phyloP scores from a whole-genome alignment of 2,329 filamentous ascomycete genomes.

The Clarireedia monteithiana region DNA sequence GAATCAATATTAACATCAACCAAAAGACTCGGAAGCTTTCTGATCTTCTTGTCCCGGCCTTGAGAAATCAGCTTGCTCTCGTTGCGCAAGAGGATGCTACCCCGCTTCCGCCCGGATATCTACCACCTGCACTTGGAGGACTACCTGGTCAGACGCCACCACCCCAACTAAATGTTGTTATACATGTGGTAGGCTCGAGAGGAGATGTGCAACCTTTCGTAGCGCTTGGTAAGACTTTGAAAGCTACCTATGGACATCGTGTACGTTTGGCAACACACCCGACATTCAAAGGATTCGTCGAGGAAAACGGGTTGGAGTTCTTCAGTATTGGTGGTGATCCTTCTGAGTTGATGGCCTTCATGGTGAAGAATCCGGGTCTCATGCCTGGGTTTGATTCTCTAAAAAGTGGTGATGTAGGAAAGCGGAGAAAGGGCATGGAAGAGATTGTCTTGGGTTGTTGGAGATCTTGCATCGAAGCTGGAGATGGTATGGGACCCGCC shows the following conservation, averaged over 20 bases:
- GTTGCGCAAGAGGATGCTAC: slow-evolving; percentile 38
- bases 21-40: slow-evolving; percentile 60
- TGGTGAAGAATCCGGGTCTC: slow-evolving; percentile 82
- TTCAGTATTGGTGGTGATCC: slow-evolving; percentile 72
- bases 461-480: slow-evolving; percentile 75
- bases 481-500: slow-evolving; percentile 45
- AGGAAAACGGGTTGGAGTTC: slow-evolving; percentile 66
- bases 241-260: slow-evolving; percentile 59
- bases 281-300: slow-evolving; percentile 60
- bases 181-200: slow-evolving; percentile 67
- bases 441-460: slow-evolving; percentile 80
- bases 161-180: slow-evolving; percentile 59
- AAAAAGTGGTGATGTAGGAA: slow-evolving; percentile 68
- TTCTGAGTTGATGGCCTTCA: slow-evolving; percentile 74
- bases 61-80: slow-evolving; percentile 44
- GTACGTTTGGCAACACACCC: slow-evolving; percentile 67
- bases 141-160: slow-evolving; percentile 50
- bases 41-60: slow-evolving; percentile 57
- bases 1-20: slow-evolving; percentile 73
- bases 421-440: slow-evolving; percentile 65
- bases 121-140: slow-evolving; percentile 65
- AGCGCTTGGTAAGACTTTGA: slow-evolving; percentile 57
- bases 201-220: slow-evolving; percentile 73
- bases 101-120: slow-evolving; percentile 58
- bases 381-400: slow-evolving; percentile 77